Evolutionary conservation across 2,329 filamentous ascomycete species (phyloP).

Genomic region (Sporothrix mexicana): DNA sequence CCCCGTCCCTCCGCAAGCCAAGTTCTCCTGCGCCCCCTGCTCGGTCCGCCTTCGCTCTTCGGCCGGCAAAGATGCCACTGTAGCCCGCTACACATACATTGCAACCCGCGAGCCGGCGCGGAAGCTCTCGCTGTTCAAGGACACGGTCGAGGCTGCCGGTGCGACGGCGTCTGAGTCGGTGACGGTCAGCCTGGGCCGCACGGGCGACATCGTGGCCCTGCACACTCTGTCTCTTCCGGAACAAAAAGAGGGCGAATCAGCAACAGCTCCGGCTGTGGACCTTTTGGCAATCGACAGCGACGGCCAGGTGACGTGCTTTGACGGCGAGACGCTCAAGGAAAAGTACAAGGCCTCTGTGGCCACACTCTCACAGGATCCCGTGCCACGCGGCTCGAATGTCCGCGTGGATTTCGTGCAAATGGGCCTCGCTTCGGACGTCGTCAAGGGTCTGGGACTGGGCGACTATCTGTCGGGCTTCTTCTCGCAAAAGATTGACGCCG

Average conservation of each 20-base stretch:
- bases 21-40: slow-evolving; percentile 66
- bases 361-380: slow-evolving; percentile 51
- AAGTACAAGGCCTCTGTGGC: slow-evolving; percentile 56
- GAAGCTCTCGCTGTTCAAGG: slow-evolving; percentile 65
- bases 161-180: slow-evolving; percentile 59
- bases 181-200: slow-evolving; percentile 48
- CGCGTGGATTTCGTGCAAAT: slow-evolving; percentile 58
- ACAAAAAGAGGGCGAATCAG: not conserved
- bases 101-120: slow-evolving; percentile 58
- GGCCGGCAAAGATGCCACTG: slow-evolving; percentile 49
- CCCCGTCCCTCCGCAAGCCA: slow-evolving; percentile 68
- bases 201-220: slow-evolving; percentile 52
- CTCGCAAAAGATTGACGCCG: slow-evolving; percentile 53
- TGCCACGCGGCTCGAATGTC: slow-evolving; percentile 45
- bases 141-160: slow-evolving; percentile 58
- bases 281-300: slow-evolving; percentile 65
- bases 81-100: slow-evolving; percentile 66
- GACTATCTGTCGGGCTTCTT: slow-evolving; percentile 60
- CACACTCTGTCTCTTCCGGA: slow-evolving; percentile 43
- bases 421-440: slow-evolving; percentile 54
- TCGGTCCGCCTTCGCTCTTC: slow-evolving; percentile 61
- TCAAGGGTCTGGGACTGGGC: slow-evolving; percentile 61
- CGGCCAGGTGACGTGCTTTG: slow-evolving; percentile 66
- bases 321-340: slow-evolving; percentile 59
- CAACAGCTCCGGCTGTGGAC: slow-evolving; percentile 40